Percentiles rank a stretch among this genome's conserved stretches.
phyloP scores from a whole-genome alignment of 2,329 filamentous ascomycete genomes.

The Trichophyton mentagrophytes region DNA sequence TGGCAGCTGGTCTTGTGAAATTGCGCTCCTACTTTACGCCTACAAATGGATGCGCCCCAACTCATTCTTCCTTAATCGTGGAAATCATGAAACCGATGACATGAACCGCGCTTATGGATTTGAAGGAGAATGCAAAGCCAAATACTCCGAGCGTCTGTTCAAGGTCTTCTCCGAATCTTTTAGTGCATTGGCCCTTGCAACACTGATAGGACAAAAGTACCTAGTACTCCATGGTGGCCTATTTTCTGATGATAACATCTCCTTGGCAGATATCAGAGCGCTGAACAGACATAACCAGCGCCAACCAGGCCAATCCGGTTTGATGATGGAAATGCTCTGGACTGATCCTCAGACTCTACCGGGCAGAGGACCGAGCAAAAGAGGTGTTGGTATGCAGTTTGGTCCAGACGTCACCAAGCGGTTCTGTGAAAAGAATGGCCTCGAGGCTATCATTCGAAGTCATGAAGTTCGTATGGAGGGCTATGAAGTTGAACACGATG shows the following conservation, averaged over 20 bases:
- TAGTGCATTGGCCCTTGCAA: constrained; percentile 83
- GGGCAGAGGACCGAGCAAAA: constrained; percentile 86
- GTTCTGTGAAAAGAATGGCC: constrained; percentile 91
- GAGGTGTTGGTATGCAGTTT: constrained; percentile 92
- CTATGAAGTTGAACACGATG: constrained; percentile 96
- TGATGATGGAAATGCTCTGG: constrained; percentile 99
- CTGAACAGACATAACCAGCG: constrained; percentile 80
- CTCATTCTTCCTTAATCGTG: constrained; percentile 87
- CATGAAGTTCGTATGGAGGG: constrained; percentile 98
- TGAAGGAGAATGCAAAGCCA: constrained; percentile 94
- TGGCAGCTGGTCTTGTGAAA: constrained; percentile 96
- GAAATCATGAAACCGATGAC: constrained; percentile 97
- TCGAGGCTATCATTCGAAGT: constrained; percentile 89
- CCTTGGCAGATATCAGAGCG: constrained; percentile 86
- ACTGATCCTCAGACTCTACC: constrained; percentile 82
- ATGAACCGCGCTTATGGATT: constrained; percentile 99
- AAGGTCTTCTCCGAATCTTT: constrained; percentile 98
- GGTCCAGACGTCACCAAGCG: constrained; percentile 90
- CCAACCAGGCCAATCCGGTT: constrained; percentile 79
- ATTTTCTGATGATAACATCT: constrained; percentile 86
- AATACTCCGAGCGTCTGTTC: constrained; percentile 93
- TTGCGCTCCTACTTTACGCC: constrained; percentile 81
- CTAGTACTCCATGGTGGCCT: constrained; percentile 87
- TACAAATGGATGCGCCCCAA: constrained; percentile 91
- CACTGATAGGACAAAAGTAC: constrained; percentile 79